Base-by-base conservation (phyloP, 202 grass and related monocot genomes). In the Setaria italica region DNA sequence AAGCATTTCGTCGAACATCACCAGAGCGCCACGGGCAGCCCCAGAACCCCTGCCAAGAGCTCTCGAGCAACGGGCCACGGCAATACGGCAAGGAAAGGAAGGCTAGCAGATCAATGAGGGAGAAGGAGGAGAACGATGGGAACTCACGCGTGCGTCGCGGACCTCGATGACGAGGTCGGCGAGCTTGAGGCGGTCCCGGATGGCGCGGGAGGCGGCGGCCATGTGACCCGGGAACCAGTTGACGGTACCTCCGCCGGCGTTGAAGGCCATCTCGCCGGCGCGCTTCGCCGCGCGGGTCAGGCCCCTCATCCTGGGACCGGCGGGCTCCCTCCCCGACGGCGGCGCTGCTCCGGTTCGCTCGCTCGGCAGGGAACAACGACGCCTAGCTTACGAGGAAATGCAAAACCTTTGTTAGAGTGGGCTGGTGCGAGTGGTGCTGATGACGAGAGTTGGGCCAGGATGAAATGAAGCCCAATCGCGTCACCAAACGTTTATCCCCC, bases 151-250 rank as follows among this genome's bases (percentile, higher is more conserved):
- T n/a, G 96, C 74, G 85, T 98, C 93, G 46, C 96, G 96, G 79
- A 98, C 93, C 92, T 98, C 93, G 78, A 95, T 81, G 76, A 98
- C 93, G 80, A 98, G 91, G 89, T 98, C 91, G 32, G 88, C 95
- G 6, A 98, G 81, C 90, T 94, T 95, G 79, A 98, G 93, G 62
- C 95, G 93, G 33, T 95, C 82, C 55, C 95, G 95, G 74, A 98
- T 95, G 76, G 95, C 93, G 58, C 93, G 93, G 13, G 93, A 88
- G 62, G 93, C 96, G 53, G 91, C 89, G 42, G 93, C 96, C 96
- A 98, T 98, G 86, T 98, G 96, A 29, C 96, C 96, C 3, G 96
- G 93, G 84, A 98, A 98, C 93, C 96, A 95, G 84, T 98, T 98
- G 53, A 98, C 46, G 60, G 19, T 76, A 48, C 93, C 96, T 2